Evolutionary conservation across 1,284 basidiomycete species (phyloP), one percentile per base, ranked within the genome.

Genomic region (Dichomitus squalens): DNA sequence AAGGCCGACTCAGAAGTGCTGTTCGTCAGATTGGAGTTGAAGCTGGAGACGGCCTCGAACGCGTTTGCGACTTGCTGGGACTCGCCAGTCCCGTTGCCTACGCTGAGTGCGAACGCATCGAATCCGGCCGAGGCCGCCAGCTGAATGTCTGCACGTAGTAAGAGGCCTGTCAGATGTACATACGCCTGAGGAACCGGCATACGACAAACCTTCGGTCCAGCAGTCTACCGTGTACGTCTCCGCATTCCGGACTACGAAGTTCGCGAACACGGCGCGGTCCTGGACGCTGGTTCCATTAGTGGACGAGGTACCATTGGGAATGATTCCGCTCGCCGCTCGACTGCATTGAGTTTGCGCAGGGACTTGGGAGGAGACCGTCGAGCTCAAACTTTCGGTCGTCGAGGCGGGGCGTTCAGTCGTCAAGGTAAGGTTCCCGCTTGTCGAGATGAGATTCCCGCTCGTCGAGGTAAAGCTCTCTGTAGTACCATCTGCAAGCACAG

Each of bases 11-110:
- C 58, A 31, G 53, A 36, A 0, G 64, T 63, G n/a, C 58, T 48
- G 39, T 34, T 44, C 38, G 44, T 50, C 2, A 44, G 8, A 27
- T 27, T 54, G 2, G 41, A 46, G 70, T 61, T 59, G 43, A 49
- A 51, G 21, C 40, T 31, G 7, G 56, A 44, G 38, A 66, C 61
- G n/a, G 66, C 65, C n/a, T 56, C 53, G 54, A 68, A 75, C 8
- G 85, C 86, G 62, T 82, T 77, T 4, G 72, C 71, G 29, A 86
- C 72, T 35, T 79, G 75, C 33, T 64, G 70, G 1, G 72, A 64
- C 65, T 85, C 76, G 82, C 84, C 86, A 16, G 60, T 56, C 64
- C 85, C 81, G 35, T 61, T 61, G 7, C 85, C 78, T 36, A 78
- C 63, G 64, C 80, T 79, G 39, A 81, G 73, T 4, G 74, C 76